Evolutionary conservation across 1,284 basidiomycete genomes (phyloP).

Genomic region (Pseudozyma sp.): DNA sequence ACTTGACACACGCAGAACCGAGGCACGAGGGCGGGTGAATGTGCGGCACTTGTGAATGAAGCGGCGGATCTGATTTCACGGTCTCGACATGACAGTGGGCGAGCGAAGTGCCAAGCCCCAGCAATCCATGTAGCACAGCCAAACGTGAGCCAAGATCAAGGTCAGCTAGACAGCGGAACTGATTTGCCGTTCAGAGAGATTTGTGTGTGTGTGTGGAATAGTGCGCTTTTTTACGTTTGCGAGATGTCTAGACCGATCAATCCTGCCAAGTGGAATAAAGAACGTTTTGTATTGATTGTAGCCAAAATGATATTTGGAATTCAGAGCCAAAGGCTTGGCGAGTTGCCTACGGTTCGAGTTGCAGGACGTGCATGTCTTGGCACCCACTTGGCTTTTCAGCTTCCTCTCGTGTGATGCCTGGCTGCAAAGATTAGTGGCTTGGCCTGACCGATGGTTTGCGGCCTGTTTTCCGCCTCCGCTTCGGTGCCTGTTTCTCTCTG

Average conservation of each 20-base stretch:
- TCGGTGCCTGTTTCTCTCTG: conserved; percentile 9
- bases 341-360: conserved; percentile 36
- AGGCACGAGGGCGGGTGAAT: conserved; percentile 8
- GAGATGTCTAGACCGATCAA: neutral
- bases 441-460: conserved; percentile 10
- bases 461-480: neutral
- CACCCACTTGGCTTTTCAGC: conserved; percentile 1
- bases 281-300: neutral
- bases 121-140: too few relatives aligned
- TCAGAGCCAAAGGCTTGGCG: conserved; percentile 26
- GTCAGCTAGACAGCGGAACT: too few relatives aligned
- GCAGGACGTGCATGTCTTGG: conserved; percentile 32
- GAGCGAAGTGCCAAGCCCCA: too few relatives aligned
- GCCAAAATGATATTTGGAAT: conserved; percentile 2
- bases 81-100: too few relatives aligned
- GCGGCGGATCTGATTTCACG: conserved; percentile 3
- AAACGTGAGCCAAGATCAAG: too few relatives aligned
- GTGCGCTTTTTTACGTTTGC: too few relatives aligned
- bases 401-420: conserved; percentile 27
- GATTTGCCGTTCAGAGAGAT: too few relatives aligned
- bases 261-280: neutral
- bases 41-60: neutral
- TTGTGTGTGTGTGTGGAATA: too few relatives aligned
- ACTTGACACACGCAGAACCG: neutral
- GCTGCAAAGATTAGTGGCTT: neutral